Evolutionary conservation across 2,329 filamentous ascomycete genomes (phyloP).

Genomic region (Aurifilum marmelostoma): DNA sequence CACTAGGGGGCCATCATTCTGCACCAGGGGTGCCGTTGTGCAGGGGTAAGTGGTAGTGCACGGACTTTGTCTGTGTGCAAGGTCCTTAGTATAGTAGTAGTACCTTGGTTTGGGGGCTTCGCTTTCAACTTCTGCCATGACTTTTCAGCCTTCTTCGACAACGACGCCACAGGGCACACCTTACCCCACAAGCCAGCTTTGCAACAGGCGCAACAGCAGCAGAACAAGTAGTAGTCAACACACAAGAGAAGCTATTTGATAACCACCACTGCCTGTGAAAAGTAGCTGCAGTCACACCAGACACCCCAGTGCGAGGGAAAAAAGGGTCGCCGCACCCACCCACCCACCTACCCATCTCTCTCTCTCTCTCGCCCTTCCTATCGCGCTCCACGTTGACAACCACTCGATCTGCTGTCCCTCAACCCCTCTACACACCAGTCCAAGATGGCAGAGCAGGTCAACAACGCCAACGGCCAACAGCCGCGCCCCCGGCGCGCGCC

Average conservation of each 20-base stretch:
- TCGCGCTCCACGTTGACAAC: not conserved
- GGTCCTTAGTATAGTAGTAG: not conserved
- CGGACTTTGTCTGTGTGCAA: not conserved
- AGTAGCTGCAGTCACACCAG: not conserved
- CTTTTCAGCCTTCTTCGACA: not conserved
- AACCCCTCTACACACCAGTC: not conserved
- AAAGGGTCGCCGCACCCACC: slow-evolving; percentile 18
- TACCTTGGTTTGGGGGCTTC: not conserved
- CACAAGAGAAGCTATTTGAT: not conserved
- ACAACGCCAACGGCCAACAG: slow-evolving; percentile 15
- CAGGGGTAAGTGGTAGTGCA: not conserved
- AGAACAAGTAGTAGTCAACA: not conserved
- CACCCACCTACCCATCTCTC: too few species aligned
- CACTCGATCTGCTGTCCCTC: slow-evolving; percentile 12
- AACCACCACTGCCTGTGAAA: not conserved
- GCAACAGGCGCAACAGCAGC: not conserved
- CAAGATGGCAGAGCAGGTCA: slow-evolving; percentile 11
- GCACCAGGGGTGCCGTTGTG: not conserved
- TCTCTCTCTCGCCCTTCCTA: slow-evolving; percentile 8
- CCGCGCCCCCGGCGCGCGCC: slow-evolving; percentile 40
- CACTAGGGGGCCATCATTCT: not conserved
- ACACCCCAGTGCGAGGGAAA: not conserved
- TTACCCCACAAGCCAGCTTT: not conserved
- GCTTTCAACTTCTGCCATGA: not conserved
- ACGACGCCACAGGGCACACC: not conserved